Conservation (phyloP, 495 filamentous ascomycete genomes). For the Lasiosphaeris hirsuta region DNA sequence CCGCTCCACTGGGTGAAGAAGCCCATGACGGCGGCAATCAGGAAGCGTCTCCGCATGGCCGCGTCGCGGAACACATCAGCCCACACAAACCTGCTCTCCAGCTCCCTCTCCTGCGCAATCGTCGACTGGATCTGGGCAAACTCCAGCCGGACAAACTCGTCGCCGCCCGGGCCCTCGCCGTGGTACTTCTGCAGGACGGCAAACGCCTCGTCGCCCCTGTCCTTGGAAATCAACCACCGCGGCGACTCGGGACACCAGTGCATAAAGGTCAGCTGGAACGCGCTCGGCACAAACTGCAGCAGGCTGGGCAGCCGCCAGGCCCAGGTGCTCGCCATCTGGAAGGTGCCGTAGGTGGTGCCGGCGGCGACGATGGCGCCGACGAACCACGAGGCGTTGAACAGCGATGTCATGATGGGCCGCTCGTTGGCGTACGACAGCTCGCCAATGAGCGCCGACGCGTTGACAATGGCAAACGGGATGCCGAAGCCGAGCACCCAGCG, state of each 20-base stretch:
- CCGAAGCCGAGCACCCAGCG: slow-evolving; percentile 61
- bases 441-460: slow-evolving; percentile 55
- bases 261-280: slow-evolving; percentile 51
- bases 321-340: slow-evolving; percentile 52
- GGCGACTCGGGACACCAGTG: slow-evolving; percentile 50
- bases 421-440: slow-evolving; percentile 60
- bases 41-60: slow-evolving; percentile 49
- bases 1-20: slow-evolving; percentile 55
- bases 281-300: slow-evolving; percentile 46
- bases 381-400: slow-evolving; percentile 61
- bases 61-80: slow-evolving; percentile 48
- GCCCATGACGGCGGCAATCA: slow-evolving; percentile 46
- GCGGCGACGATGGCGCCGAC: slow-evolving; percentile 56
- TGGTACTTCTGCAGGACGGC: slow-evolving; percentile 56
- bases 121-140: slow-evolving; percentile 54
- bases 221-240: slow-evolving; percentile 46
- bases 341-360: slow-evolving; percentile 53
- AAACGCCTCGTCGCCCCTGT: slow-evolving; percentile 50
- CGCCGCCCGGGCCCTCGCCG: slow-evolving; percentile 49
- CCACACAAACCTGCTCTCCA: slow-evolving; percentile 45
- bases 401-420: slow-evolving; percentile 54
- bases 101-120: slow-evolving; percentile 48
- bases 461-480: slow-evolving; percentile 58
- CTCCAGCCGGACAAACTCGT: slow-evolving; percentile 51
- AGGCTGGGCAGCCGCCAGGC: slow-evolving; percentile 59